Evolutionary conservation across 495 filamentous ascomycete species (phyloP), one percentile per base, ranked within the genome.

Genomic region (Tuber microsphaerosporum): DNA sequence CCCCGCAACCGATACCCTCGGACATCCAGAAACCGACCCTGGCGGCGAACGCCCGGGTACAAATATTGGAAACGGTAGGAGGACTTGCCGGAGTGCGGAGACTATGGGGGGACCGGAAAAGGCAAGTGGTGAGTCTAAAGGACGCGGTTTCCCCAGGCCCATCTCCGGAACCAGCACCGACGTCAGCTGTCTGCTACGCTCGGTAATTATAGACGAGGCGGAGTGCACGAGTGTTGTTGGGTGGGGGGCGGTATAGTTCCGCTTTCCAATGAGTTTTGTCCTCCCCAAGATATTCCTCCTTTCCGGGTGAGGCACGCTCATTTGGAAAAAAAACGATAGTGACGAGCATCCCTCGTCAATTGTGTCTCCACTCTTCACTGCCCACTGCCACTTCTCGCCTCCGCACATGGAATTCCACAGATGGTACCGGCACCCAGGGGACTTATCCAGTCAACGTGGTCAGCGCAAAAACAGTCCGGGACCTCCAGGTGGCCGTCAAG

Each of bases 391-490:
- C 83, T 10, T 81, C 82, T 9, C 87, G 86, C 79, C 75, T 82
- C 73, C 84, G 81, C 43, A 79, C 81, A 74, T 71, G 84, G 79
- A 73, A 80, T 80, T 74, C 82, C 17, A 82, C 74, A 74, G 84
- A 31, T 4, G 73, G 44, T 19, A 73, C 69, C 26, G 90, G 90
- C 81, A 87, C 86, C 0, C 82, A 88, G 69, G 89, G 89, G 16
- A 87, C 86, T 14, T 90, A 88, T 80, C 87, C 88, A 10, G 85
- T 83, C 31, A 91, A 90, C 74, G 87, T 88, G 1, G 87, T 92
- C 51, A 89, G 89, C 61, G 89, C 86, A 2, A 87, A 83, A 61
- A 88, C 79, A 7, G 86, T 87, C 22, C 84, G 84, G 71, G 86
- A 92, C 73, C 83, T 91, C 44, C 87, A 88, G 74, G 84, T 93